phyloP scores from a whole-genome alignment of 306 rosid genomes.

The Lathyrus tuberosus region DNA sequence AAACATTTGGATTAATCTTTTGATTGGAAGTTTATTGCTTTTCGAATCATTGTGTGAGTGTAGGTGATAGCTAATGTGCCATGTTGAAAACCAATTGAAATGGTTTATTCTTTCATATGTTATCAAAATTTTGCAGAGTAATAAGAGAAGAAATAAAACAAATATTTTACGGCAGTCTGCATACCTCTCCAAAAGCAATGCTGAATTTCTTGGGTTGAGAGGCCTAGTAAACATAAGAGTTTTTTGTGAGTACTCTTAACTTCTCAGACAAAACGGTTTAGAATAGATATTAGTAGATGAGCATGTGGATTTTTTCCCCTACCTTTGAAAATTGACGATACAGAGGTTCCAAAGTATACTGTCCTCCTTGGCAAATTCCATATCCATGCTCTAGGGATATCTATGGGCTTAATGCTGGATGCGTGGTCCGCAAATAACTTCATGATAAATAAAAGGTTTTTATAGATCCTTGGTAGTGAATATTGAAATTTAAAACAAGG shows the following conservation, averaged over 20 bases:
- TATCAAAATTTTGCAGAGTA: constrained; percentile 24
- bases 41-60: constrained; percentile 10
- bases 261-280: constrained; percentile 13
- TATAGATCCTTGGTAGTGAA: constrained; percentile 33
- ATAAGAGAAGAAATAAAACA: constrained; percentile 22
- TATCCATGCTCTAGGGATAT: constrained; percentile 83
- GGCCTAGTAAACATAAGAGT: constrained; percentile 53
- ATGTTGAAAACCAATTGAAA: constrained; percentile 8
- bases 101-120: constrained; percentile 10
- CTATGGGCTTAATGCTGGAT: constrained; percentile 68
- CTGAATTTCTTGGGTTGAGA: constrained; percentile 81
- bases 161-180: constrained; percentile 34
- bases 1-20: neutral
- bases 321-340: constrained; percentile 76
- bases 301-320: constrained; percentile 17
- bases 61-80: neutral
- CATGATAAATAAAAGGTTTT: constrained; percentile 36
- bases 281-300: constrained; percentile 35
- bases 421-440: constrained; percentile 88
- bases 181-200: constrained; percentile 99
- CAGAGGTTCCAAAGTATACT: constrained; percentile 88
- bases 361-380: constrained; percentile 90
- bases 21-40: constrained; percentile 6
- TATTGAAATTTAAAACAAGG: constrained; percentile 33
- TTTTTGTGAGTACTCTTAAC: constrained; percentile 39